These are phyloP conservation scores for Aspergillus pseudoterreus DNA, from an alignment of 2,329 filamentous ascomycete genomes.

Conservation along the genomic window DNA sequence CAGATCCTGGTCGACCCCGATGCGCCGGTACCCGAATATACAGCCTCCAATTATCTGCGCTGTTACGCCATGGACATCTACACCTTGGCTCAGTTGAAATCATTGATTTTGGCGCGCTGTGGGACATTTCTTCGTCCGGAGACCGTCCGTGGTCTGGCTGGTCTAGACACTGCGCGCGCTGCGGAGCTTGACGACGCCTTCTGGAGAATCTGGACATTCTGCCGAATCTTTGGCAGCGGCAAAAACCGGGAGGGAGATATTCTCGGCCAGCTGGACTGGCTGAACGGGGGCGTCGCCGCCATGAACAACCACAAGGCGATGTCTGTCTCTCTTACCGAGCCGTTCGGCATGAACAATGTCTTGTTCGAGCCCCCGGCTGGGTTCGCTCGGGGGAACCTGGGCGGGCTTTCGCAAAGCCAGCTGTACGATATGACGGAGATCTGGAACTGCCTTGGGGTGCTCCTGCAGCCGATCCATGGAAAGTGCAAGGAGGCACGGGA, in stretches of 20 bases:
- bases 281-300: slow-evolving; percentile 54
- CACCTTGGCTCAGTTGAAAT: slow-evolving; percentile 53
- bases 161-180: slow-evolving; percentile 43
- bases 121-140: slow-evolving; percentile 55
- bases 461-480: slow-evolving; percentile 55
- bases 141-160: slow-evolving; percentile 52
- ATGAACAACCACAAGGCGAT: slow-evolving; percentile 40
- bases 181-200: slow-evolving; percentile 58
- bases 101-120: slow-evolving; percentile 54
- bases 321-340: slow-evolving; percentile 44
- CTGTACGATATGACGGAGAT: slow-evolving; percentile 64
- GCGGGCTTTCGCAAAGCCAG: slow-evolving; percentile 53
- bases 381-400: slow-evolving; percentile 56
- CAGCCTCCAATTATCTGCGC: slow-evolving; percentile 50
- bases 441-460: slow-evolving; percentile 57
- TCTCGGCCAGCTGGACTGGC: slow-evolving; percentile 60
- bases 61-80: slow-evolving; percentile 52
- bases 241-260: slow-evolving; percentile 59
- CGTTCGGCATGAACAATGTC: slow-evolving; percentile 51
- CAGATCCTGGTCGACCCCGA: slow-evolving; percentile 42
- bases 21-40: slow-evolving; percentile 51
- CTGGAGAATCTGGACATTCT: slow-evolving; percentile 66
- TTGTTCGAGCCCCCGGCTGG: slow-evolving; percentile 54
- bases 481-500: slow-evolving; percentile 52
- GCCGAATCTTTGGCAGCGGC: slow-evolving; percentile 58